A percentile compares a stretch with the other conserved stretches of the same genome.
Evolutionary conservation across 2,329 filamentous ascomycete genomes (phyloP).

Genomic region (Pyricularia grisea): DNA sequence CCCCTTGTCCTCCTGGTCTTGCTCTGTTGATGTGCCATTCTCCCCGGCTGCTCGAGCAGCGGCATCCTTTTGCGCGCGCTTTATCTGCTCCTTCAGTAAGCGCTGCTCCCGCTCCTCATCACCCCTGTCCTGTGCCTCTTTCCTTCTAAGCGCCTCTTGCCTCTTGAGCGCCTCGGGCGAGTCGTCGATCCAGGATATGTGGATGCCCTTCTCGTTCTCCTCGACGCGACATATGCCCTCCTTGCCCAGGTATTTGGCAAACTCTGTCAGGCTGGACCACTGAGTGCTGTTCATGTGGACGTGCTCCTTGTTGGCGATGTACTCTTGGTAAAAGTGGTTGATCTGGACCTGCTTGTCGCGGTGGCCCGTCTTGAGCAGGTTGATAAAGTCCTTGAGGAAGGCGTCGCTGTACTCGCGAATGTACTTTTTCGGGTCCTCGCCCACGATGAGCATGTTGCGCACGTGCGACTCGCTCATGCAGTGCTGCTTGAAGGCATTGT

Average conservation of each 20-base stretch:
- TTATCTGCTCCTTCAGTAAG: slow-evolving; percentile 76
- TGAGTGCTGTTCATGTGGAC: slow-evolving; percentile 90
- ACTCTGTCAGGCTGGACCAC: slow-evolving; percentile 82
- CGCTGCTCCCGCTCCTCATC: slow-evolving; percentile 85
- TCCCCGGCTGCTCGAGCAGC: slow-evolving; percentile 33
- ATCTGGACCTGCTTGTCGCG: slow-evolving; percentile 83
- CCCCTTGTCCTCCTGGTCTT: slow-evolving; percentile 31
- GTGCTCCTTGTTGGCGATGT: slow-evolving; percentile 81
- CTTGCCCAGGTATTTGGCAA: slow-evolving; percentile 75
- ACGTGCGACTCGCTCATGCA: slow-evolving; percentile 78
- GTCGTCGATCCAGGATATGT: slow-evolving; percentile 86
- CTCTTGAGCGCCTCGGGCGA: slow-evolving; percentile 75
- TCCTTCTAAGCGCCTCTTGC: slow-evolving; percentile 71
- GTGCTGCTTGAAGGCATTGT: slow-evolving; percentile 90
- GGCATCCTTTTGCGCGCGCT: slow-evolving; percentile 56
- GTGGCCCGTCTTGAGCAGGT: slow-evolving; percentile 70
- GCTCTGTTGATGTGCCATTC: slow-evolving; percentile 21
- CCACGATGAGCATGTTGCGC: slow-evolving; percentile 79
- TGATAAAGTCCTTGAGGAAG: slow-evolving; percentile 72
- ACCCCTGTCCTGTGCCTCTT: slow-evolving; percentile 79
- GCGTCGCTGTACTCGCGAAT: slow-evolving; percentile 75
- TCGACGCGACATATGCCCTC: slow-evolving; percentile 87
- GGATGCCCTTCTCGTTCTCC: slow-evolving; percentile 76
- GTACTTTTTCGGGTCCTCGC: slow-evolving; percentile 75
- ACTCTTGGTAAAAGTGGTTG: slow-evolving; percentile 93